Evolutionary conservation across 257 asterid species (phyloP).

Genomic region (Forsythia suspensa): DNA sequence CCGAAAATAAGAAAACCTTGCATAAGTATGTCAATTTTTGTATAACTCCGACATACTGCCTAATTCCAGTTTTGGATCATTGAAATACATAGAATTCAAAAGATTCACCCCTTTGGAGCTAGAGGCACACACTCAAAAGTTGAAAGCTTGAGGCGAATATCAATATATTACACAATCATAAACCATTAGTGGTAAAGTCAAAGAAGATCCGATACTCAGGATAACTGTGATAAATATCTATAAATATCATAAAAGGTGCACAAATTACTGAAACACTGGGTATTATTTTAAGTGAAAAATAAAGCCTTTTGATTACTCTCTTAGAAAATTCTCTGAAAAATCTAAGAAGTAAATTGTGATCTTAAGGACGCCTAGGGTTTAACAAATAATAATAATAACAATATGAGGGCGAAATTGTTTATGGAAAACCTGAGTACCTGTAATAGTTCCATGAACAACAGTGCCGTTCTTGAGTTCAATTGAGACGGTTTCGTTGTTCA

Average conservation of each 20-base stretch:
- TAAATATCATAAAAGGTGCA: neutral
- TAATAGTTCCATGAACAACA: constrained; percentile 46
- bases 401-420: neutral
- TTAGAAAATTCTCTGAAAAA: neutral
- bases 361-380: neutral
- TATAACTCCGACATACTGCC: neutral
- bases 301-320: neutral
- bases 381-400: neutral
- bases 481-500: constrained; percentile 55
- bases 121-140: neutral
- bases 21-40: neutral
- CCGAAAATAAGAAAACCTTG: neutral
- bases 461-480: constrained; percentile 53
- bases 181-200: neutral
- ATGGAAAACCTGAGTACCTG: constrained; percentile 16
- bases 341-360: neutral
- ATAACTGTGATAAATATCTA: neutral
- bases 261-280: neutral
- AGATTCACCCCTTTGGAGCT: neutral
- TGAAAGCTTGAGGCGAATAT: neutral
- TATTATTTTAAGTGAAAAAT: neutral
- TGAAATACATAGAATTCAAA: neutral
- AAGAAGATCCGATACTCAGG: neutral
- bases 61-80: neutral
- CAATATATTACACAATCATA: neutral